These are phyloP conservation scores for Naganishia sp. DNA, from an alignment of 1,284 basidiomycete species.

Conservation along the genomic window DNA sequence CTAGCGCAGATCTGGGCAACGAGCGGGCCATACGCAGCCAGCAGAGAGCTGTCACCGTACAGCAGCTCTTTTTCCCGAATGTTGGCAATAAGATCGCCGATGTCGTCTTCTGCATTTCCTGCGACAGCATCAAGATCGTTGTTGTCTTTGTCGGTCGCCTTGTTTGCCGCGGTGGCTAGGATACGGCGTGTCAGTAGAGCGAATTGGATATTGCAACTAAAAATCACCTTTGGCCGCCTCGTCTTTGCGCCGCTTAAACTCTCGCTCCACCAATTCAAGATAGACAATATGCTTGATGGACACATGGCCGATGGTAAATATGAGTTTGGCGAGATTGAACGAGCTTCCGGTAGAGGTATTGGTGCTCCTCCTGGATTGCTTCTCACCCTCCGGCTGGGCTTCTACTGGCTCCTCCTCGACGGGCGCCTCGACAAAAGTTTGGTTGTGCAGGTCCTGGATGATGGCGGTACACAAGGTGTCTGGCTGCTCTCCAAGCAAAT, in stretches of 20 bases:
- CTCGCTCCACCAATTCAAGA: conserved; percentile 93
- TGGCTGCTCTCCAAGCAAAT: conserved; percentile 89
- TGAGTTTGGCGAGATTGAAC: conserved; percentile 71
- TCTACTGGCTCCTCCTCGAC: conserved; percentile 31
- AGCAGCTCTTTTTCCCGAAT: conserved; percentile 87
- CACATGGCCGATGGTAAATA: conserved; percentile 94
- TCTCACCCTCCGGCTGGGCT: background rate
- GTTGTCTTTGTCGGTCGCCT: conserved; percentile 62
- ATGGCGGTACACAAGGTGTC: conserved; percentile 80
- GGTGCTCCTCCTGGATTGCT: conserved; percentile 2
- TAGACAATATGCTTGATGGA: conserved; percentile 98
- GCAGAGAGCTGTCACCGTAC: conserved; percentile 77
- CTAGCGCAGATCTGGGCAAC: conserved; percentile 81
- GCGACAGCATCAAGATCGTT: conserved; percentile 96
- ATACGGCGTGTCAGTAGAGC: conserved; percentile 41
- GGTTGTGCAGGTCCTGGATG: conserved; percentile 74
- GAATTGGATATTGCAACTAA: background rate
- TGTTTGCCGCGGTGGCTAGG: conserved; percentile 51
- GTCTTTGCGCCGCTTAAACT: conserved; percentile 95
- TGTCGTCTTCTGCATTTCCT: conserved; percentile 97
- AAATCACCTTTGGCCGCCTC: conserved; percentile 70
- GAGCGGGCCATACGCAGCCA: conserved; percentile 85
- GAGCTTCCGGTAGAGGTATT: conserved; percentile 1
- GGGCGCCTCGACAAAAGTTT: conserved; percentile 62
- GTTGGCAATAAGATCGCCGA: conserved; percentile 82